Percentiles rank a stretch among this genome's conserved stretches.
Evolutionary conservation across 2,329 filamentous ascomycete genomes (phyloP).

Genomic region (Diaporthe citriasiana): DNA sequence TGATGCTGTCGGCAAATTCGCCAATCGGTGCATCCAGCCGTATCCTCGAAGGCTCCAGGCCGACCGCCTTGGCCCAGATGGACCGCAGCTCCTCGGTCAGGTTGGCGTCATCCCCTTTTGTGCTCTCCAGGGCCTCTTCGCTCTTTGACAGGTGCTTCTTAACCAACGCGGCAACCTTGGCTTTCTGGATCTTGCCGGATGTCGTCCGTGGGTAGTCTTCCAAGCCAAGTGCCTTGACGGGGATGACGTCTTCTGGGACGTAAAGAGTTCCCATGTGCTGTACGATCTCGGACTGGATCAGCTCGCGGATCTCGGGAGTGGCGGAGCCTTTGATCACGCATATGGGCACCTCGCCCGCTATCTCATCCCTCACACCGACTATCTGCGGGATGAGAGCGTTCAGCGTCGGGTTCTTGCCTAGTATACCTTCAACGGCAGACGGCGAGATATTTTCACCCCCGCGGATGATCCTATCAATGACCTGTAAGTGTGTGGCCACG

Average conservation of each 20-base stretch:
- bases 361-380: constrained; percentile 26
- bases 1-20: constrained; percentile 37
- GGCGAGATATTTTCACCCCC: constrained; percentile 37
- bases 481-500: neutral
- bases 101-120: neutral
- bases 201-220: constrained; percentile 34
- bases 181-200: constrained; percentile 34
- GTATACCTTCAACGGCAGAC: constrained; percentile 10
- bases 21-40: constrained; percentile 24
- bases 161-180: constrained; percentile 15
- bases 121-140: neutral
- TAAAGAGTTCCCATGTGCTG: constrained; percentile 35
- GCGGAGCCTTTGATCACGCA: constrained; percentile 24
- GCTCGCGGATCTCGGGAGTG: constrained; percentile 19
- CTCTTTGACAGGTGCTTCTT: constrained; percentile 12
- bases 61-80: constrained; percentile 37
- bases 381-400: constrained; percentile 20
- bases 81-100: constrained; percentile 22
- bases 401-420: constrained; percentile 20
- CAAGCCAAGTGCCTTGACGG: constrained; percentile 18
- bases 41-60: constrained; percentile 33
- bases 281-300: constrained; percentile 29
- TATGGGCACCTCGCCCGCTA: constrained; percentile 32
- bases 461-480: constrained; percentile 24
- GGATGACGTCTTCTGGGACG: constrained; percentile 33